Evolutionary conservation across 2,329 filamentous ascomycete genomes (phyloP).

Genomic region (Fusarium azukiicola): DNA sequence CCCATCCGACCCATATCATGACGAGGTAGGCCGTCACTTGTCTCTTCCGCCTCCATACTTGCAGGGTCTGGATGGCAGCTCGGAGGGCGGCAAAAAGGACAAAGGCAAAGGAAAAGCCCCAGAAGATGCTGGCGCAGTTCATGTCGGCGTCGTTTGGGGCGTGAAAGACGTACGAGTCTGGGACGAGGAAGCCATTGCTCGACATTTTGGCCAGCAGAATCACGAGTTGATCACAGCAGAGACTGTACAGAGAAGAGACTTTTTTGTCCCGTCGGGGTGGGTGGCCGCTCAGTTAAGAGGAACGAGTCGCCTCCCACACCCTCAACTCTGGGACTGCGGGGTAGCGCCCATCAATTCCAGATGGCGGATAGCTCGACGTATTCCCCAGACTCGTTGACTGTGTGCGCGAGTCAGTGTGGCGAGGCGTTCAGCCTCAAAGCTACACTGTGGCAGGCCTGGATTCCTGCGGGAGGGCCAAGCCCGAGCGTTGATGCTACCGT

Average conservation of each 20-base stretch:
- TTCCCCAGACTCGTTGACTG: slow-evolving; percentile 4
- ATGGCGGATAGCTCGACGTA: slow-evolving; percentile 1
- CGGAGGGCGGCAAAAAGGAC: slow-evolving; percentile 6
- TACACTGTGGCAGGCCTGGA: background rate
- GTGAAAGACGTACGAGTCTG: slow-evolving; percentile 1
- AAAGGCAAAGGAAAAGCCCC: slow-evolving; percentile 4
- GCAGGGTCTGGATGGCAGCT: background rate
- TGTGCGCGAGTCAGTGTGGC: slow-evolving; percentile 9
- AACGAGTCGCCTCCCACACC: slow-evolving; percentile 18
- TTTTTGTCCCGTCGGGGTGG: background rate
- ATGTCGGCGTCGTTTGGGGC: slow-evolving; percentile 4
- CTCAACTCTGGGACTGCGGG: slow-evolving; percentile 14
- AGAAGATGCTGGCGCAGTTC: slow-evolving; percentile 14
- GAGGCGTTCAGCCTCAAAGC: slow-evolving; percentile 9
- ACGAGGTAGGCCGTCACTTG: background rate
- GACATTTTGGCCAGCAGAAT: slow-evolving; percentile 8
- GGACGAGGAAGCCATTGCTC: slow-evolving; percentile 17
- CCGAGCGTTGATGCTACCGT: background rate
- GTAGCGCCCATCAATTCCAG: background rate
- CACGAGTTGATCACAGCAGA: background rate
- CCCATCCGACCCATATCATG: slow-evolving; percentile 13
- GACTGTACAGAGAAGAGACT: background rate
- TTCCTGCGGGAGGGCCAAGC: slow-evolving; percentile 12
- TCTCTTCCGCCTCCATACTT: background rate
- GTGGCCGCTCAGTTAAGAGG: slow-evolving; percentile 15